phyloP scores from a whole-genome alignment of 2,329 filamentous ascomycete genomes.

The Neoscytalidium dimidiatum region DNA sequence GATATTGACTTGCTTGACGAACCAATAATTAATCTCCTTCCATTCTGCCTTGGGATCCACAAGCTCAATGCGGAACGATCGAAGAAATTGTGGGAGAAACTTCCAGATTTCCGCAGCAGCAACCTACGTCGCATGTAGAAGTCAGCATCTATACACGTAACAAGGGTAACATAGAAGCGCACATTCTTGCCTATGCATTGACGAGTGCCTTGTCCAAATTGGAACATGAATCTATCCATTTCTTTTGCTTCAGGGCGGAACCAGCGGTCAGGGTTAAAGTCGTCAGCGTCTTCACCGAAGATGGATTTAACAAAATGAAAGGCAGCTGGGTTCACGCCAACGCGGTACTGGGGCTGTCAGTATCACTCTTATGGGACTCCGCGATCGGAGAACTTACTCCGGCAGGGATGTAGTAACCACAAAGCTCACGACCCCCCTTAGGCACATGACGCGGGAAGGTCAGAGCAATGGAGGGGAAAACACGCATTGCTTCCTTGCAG shows the following conservation, averaged over 20 bases:
- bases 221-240: slow-evolving; percentile 27
- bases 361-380: neutral
- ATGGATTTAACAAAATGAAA: slow-evolving; percentile 41
- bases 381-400: slow-evolving; percentile 27
- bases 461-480: slow-evolving; percentile 24
- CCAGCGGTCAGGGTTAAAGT: slow-evolving; percentile 53
- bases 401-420: slow-evolving; percentile 32
- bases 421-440: slow-evolving; percentile 23
- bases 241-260: slow-evolving; percentile 28
- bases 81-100: slow-evolving; percentile 26
- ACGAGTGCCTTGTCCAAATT: slow-evolving; percentile 26
- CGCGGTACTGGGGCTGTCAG: slow-evolving; percentile 19
- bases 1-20: slow-evolving; percentile 22
- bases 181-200: slow-evolving; percentile 27
- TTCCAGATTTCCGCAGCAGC: slow-evolving; percentile 28
- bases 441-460: slow-evolving; percentile 33
- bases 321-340: slow-evolving; percentile 40
- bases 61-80: slow-evolving; percentile 25
- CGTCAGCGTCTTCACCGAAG: slow-evolving; percentile 50
- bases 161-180: neutral
- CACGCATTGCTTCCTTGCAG: slow-evolving; percentile 32
- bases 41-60: slow-evolving; percentile 25
- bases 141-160: neutral
- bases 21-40: slow-evolving; percentile 26
- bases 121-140: neutral